Evolutionary conservation across 2,329 filamentous ascomycete species (phyloP).

Genomic region (Conoideocrella luteorostrata): DNA sequence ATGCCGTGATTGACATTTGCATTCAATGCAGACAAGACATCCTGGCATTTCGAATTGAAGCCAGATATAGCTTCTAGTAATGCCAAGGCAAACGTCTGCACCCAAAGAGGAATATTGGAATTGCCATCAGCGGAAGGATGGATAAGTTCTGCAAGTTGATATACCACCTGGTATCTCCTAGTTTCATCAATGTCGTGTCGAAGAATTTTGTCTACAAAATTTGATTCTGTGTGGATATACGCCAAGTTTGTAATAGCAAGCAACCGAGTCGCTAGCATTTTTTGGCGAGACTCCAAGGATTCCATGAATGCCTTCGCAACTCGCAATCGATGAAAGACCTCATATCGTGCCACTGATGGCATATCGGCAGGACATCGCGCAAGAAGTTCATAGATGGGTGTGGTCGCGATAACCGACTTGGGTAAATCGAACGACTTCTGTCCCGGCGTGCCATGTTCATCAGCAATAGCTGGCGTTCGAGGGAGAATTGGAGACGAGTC

Average conservation of each 20-base stretch:
- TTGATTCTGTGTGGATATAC: conserved; percentile 75
- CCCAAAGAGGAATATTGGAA: conserved; percentile 60
- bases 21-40: conserved; percentile 85
- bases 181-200: conserved; percentile 87
- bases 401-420: conserved; percentile 44
- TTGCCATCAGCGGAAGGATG: conserved; percentile 71
- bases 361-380: conserved; percentile 54
- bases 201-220: conserved; percentile 81
- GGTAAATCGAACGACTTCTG: conserved; percentile 61
- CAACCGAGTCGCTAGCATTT: conserved; percentile 73
- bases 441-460: conserved; percentile 30
- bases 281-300: conserved; percentile 60
- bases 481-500: conserved; percentile 45
- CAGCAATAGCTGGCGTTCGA: conserved; percentile 33
- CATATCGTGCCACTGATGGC: conserved; percentile 69
- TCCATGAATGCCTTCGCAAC: conserved; percentile 72
- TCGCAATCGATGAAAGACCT: conserved; percentile 76
- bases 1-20: conserved; percentile 96
- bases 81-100: conserved; percentile 77
- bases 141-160: conserved; percentile 87
- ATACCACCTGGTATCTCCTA: conserved; percentile 78
- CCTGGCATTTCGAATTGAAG: conserved; percentile 67
- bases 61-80: conserved; percentile 81
- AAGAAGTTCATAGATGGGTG: conserved; percentile 51
- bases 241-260: conserved; percentile 86